Base-by-base conservation (phyloP, 1,139 yeast species). In the Sugiyamaella paludigena region DNA sequence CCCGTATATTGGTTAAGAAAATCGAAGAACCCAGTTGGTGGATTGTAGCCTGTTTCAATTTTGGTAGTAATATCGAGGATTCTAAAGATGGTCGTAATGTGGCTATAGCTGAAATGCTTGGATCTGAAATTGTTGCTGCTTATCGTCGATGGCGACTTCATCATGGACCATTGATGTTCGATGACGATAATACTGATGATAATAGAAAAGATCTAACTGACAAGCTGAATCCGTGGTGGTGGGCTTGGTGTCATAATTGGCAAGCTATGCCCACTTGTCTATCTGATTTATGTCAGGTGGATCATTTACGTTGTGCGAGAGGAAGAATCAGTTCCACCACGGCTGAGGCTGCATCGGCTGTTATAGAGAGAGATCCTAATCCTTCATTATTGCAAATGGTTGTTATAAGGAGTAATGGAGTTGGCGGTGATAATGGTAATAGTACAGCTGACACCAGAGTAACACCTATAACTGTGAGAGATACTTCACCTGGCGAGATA, bases 71-170 rank as follows among this genome's bases (percentile, higher is more conserved):
- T 12, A 48, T 40, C 4, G 52, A 45, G 1, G 52, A 46, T 35
- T 33, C 45, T 2, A 47, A 45, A 30, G 56, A 52, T 36, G 50
- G 47, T 12, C 43, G 49, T 4, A 54, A 54, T 33, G 32, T 58
- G 36, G 53, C 62, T 7, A 46, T 52, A 1, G 49, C 64, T 10
- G 61, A 60, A 28, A 45, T 61, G 24, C 54, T 64, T 35, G 48
- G 44, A 2, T 53, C 61, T 2, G 59, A 64, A 47, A 49, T 64
- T n/a, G 48, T 43, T 6, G 48, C 45, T 4, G 65, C 64, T 1
- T 64, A 63, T 36, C 43, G 59, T 19, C 55, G 66, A 10, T 64
- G 64, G 63, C 39, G 60, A 28, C 51, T 64, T 12, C 63, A 61
- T 37, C 56, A 59, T 43, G 67, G 66, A n/a, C 40, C 58, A 1